Evolutionary conservation across 2,329 filamentous ascomycete genomes (phyloP), one percentile per base, ranked within the genome.

Genomic region (Trichoderma sp.): DNA sequence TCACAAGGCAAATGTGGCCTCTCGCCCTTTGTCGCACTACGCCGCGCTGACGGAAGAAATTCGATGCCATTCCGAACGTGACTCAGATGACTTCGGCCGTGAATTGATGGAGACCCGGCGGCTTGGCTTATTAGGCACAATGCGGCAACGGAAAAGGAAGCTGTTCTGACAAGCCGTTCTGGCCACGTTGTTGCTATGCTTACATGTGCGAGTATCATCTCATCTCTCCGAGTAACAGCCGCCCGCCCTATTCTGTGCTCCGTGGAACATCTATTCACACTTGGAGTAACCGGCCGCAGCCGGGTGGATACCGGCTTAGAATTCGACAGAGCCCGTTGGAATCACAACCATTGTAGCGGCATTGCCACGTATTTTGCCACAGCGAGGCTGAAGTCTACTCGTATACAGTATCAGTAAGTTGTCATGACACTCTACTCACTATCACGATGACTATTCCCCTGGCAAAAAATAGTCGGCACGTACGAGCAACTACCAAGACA

Each of bases 1-100:
- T 60, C 65, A 69, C 64, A 72, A 68, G 73, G 70, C 72, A 73
- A 71, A 73, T 61, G 30, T 69, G 18, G 34, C 64, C 51, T 71
- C 28, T 66, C 43, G 14, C 61, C 34, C 51, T 39, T 51, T 51
- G 36, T 21, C 62, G 39, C 62, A 51, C 62, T 51, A 32, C 24
- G 47, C 39, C 39, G 3, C 66, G 66, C 43, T 70, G 66, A 70
- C 66, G 56, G 57, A 30, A 36, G 57, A 70, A 28, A 8, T 61
- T 58, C 64, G 39, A 63, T 70, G 56, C 56, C 58, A 32, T 70
- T 65, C 65, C 71, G 70, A 56, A n/a, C 39, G 62, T 67, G 70
- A 67, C 62, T 67, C 70, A 66, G 70, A 71, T 56, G 39, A 24
- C 7, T 51, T 24, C 43, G 43, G 58, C 39, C 24, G 36, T 47